phyloP scores from a whole-genome alignment of 352 stramenopile genomes.

The Globisporangium polare region DNA sequence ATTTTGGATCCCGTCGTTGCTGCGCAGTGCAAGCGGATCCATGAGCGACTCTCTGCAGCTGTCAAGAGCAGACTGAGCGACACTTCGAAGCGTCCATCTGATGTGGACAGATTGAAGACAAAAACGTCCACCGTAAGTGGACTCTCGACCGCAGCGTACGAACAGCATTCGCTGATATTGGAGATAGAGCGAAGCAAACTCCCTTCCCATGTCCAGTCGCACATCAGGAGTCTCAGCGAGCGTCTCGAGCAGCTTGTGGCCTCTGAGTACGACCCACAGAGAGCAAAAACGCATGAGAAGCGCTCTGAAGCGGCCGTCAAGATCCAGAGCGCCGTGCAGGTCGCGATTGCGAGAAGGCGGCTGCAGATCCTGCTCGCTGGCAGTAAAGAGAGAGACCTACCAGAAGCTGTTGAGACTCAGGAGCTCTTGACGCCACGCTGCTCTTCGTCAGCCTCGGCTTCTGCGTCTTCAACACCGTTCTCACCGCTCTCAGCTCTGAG shows the following conservation, averaged over 20 bases:
- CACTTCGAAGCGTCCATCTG: background rate
- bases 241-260: conserved; percentile 29
- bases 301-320: conserved; percentile 25
- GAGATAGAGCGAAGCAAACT: conserved; percentile 23
- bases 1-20: conserved; percentile 14
- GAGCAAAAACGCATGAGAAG: conserved; percentile 19
- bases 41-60: conserved; percentile 15
- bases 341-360: conserved; percentile 40
- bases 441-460: background rate
- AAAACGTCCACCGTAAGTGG: background rate
- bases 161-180: conserved; percentile 24
- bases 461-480: background rate
- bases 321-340: conserved; percentile 44
- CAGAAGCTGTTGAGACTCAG: background rate
- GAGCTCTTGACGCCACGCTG: background rate
- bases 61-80: conserved; percentile 19
- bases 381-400: conserved; percentile 5
- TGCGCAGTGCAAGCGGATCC: conserved; percentile 12
- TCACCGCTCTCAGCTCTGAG: conserved; percentile 5
- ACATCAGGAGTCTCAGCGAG: conserved; percentile 37
- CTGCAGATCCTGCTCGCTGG: conserved; percentile 31
- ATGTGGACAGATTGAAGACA: background rate
- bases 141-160: conserved; percentile 25
- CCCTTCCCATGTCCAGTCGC: conserved; percentile 25
- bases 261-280: conserved; percentile 36